Percentiles rank a stretch among this genome's conserved stretches.
Conservation (phyloP, 2,329 filamentous ascomycete genomes). For the Fusarium sp. region DNA sequence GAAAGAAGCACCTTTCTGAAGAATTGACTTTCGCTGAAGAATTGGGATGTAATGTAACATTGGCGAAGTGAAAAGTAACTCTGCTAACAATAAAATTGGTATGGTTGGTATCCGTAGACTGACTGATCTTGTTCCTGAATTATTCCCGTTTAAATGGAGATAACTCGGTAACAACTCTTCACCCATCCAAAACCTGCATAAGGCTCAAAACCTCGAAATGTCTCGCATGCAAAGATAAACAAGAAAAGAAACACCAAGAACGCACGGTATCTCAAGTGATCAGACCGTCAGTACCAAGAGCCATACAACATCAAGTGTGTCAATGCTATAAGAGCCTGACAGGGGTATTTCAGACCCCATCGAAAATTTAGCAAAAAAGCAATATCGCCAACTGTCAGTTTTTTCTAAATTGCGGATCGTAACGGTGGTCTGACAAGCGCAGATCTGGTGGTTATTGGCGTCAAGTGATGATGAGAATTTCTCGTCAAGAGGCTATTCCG, state of each 20-base stretch:
- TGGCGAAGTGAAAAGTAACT: background rate
- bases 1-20: background rate
- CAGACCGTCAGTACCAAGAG: background rate
- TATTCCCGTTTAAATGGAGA: conserved; percentile 5
- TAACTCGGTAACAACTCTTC: background rate
- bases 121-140: conserved; percentile 5
- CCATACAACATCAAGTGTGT: conserved; percentile 21
- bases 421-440: background rate
- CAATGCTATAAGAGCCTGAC: conserved; percentile 13
- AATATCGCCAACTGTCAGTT: conserved; percentile 1
- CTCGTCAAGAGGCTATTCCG: background rate
- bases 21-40: background rate
- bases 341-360: conserved; percentile 8
- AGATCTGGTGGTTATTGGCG: background rate
- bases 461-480: background rate
- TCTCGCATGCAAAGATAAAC: background rate
- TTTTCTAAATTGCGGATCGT: conserved; percentile 17
- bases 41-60: background rate
- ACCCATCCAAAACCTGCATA: background rate
- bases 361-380: background rate
- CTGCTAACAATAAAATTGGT: background rate
- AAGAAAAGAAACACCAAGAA: background rate
- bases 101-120: background rate
- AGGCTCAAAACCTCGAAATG: background rate
- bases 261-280: background rate